Evolutionary conservation across 2,329 filamentous ascomycete species (phyloP).

Genomic region (Aspergillus arachidicola): DNA sequence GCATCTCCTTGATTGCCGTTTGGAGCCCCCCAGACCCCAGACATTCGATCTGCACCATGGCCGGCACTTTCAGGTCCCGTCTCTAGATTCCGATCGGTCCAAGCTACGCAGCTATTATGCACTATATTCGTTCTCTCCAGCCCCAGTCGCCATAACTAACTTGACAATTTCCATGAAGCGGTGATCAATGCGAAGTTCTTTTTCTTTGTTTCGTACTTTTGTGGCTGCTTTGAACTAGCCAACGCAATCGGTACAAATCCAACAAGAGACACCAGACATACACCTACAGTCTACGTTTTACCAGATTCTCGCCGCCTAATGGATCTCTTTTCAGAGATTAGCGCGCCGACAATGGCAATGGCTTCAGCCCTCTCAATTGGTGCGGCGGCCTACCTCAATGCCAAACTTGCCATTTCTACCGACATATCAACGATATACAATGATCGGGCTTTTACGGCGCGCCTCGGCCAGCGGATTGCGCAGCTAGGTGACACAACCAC

Average conservation of each 20-base stretch:
- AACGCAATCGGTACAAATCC: not conserved
- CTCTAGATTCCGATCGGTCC: constrained; percentile 17
- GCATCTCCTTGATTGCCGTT: constrained; percentile 1
- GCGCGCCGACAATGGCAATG: constrained; percentile 32
- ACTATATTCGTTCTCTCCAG: constrained; percentile 15
- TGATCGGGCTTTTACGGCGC: constrained; percentile 37
- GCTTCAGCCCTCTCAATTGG: constrained; percentile 40
- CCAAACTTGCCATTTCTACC: constrained; percentile 44
- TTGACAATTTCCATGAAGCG: not conserved
- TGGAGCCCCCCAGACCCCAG: constrained; percentile 1
- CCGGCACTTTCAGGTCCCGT: constrained; percentile 36
- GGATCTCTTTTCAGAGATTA: constrained; percentile 33
- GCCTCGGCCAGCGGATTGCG: constrained; percentile 39
- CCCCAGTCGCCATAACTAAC: not conserved
- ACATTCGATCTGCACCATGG: constrained; percentile 5
- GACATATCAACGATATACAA: constrained; percentile 41
- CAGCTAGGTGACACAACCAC: constrained; percentile 43
- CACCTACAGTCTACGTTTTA: not conserved
- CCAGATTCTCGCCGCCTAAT: constrained; percentile 15
- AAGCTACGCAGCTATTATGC: not conserved
- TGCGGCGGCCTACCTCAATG: constrained; percentile 47
- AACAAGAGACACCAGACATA: not conserved
- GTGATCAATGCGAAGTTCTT: not conserved
- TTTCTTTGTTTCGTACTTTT: not conserved
- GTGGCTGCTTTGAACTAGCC: not conserved